Evolutionary conservation across 805 yeast genomes (phyloP).

Genomic region (Candida ascalaphidarum): DNA sequence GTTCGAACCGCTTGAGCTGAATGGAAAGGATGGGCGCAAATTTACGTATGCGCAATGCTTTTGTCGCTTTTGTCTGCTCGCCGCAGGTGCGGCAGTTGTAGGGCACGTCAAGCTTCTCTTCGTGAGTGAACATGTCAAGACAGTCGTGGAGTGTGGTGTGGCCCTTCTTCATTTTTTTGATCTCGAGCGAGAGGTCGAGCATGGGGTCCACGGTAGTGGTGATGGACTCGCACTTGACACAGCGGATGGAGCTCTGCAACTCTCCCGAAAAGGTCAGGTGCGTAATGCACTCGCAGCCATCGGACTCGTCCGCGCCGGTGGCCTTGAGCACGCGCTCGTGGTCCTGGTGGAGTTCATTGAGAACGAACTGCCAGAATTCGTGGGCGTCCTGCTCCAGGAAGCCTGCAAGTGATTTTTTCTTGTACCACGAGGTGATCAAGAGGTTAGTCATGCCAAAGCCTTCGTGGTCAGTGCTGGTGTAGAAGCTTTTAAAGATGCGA

Average conservation of each 20-base stretch:
- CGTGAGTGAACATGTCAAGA: slow-evolving; percentile 65
- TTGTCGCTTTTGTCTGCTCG: slow-evolving; percentile 52
- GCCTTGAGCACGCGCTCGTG: slow-evolving; percentile 14
- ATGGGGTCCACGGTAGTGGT: slow-evolving; percentile 81
- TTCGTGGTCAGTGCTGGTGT: slow-evolving; percentile 48
- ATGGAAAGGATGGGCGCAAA: slow-evolving; percentile 75
- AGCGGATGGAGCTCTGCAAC: slow-evolving; percentile 69
- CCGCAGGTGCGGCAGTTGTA: slow-evolving; percentile 67
- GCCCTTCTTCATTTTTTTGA: slow-evolving; percentile 28
- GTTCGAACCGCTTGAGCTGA: slow-evolving; percentile 78
- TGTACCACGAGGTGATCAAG: slow-evolving; percentile 81
- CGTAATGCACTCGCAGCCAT: slow-evolving; percentile 63
- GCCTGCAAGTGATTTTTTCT: slow-evolving; percentile 81
- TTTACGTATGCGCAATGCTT: slow-evolving; percentile 58
- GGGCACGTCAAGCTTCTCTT: slow-evolving; percentile 67
- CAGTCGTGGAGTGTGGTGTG: slow-evolving; percentile 47
- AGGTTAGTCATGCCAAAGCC: slow-evolving; percentile 80
- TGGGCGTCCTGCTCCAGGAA: slow-evolving; percentile 98
- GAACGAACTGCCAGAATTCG: slow-evolving; percentile 89
- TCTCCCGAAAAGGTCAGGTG: slow-evolving; percentile 82
- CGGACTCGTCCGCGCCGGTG: slow-evolving; percentile 1
- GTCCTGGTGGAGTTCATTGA: slow-evolving; percentile 71
- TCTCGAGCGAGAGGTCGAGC: slow-evolving; percentile 81
- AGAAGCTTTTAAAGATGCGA: slow-evolving; percentile 67
- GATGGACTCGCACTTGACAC: slow-evolving; percentile 56